Evolutionary conservation across 1,284 basidiomycete genomes (phyloP).

Genomic region (Trametes versicolor): DNA sequence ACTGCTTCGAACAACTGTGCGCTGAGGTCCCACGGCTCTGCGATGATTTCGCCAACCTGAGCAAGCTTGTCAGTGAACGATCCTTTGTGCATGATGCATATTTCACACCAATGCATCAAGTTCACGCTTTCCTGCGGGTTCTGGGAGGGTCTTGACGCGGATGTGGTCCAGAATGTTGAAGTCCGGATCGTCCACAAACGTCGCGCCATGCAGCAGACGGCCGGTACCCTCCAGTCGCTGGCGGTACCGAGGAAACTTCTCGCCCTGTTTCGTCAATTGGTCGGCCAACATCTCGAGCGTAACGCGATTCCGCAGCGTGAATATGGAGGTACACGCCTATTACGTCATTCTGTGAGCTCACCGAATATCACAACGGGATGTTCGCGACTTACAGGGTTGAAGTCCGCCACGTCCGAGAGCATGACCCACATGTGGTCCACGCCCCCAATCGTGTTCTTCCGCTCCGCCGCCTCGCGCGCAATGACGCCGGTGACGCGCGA

Average conservation of each 20-base stretch:
- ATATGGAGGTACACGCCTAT: constrained; percentile 40
- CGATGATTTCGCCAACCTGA: constrained; percentile 43
- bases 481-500: constrained; percentile 26
- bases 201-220: constrained; percentile 39
- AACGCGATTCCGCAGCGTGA: constrained; percentile 35
- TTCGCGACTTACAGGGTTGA: constrained; percentile 41
- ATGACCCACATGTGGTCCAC: constrained; percentile 46
- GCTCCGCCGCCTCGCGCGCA: constrained; percentile 35
- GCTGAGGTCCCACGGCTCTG: constrained; percentile 43
- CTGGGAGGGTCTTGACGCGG: constrained; percentile 33
- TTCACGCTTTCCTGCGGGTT: constrained; percentile 42
- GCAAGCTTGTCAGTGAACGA: not conserved
- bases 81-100: not conserved
- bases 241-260: constrained; percentile 42
- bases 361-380: too few relatives aligned
- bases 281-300: constrained; percentile 33
- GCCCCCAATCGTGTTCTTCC: constrained; percentile 40
- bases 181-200: constrained; percentile 42
- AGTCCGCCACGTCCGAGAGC: constrained; percentile 40
- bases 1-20: constrained; percentile 43
- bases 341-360: not conserved
- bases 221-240: constrained; percentile 39
- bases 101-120: constrained; percentile 39
- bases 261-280: constrained; percentile 26
- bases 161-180: constrained; percentile 42